Evolutionary conservation across 163 green algal species (phyloP).

Genomic region (Trebouxiophyceae sp.): DNA sequence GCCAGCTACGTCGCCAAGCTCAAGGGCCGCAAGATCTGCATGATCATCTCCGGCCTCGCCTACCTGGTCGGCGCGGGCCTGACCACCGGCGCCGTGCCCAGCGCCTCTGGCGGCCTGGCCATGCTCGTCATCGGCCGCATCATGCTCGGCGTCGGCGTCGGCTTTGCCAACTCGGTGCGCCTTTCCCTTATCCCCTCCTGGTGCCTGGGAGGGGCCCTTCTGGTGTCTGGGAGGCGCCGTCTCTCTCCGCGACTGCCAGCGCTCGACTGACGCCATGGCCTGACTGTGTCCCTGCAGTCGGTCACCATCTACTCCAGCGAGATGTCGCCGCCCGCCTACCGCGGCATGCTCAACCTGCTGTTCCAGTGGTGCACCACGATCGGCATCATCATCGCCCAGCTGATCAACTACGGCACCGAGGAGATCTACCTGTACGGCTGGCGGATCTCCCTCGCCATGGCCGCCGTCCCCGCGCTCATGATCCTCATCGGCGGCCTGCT

Average conservation of each 20-base stretch:
- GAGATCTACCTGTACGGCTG: conserved; percentile 16
- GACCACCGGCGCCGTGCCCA: conserved; percentile 18
- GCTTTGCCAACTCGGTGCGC: conserved; percentile 32
- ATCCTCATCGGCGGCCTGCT: conserved; percentile 25
- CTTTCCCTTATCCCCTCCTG: no score
- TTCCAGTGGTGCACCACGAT: conserved; percentile 41
- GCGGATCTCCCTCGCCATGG: conserved; percentile 3
- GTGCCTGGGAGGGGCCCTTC: no score
- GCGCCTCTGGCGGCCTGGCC: conserved; percentile 12
- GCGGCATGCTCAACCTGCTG: conserved; percentile 44
- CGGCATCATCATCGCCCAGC: conserved; percentile 33
- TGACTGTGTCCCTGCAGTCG: background rate
- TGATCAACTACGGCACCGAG: conserved; percentile 43
- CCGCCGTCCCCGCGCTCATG: conserved; percentile 22
- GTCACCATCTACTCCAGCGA: conserved; percentile 23
- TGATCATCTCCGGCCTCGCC: conserved; percentile 13
- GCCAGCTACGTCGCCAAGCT: conserved; percentile 1
- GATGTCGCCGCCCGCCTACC: conserved; percentile 25
- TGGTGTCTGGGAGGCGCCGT: no score
- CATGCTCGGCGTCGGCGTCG: conserved; percentile 50
- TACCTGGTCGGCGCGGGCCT: conserved; percentile 45
- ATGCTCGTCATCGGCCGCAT: conserved; percentile 54
- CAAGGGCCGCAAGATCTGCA: background rate
- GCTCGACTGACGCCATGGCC: background rate
- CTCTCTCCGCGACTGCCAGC: no score